Evolutionary conservation across 2,329 filamentous ascomycete species (phyloP).

Genomic region (Sporothrix variecibatus): DNA sequence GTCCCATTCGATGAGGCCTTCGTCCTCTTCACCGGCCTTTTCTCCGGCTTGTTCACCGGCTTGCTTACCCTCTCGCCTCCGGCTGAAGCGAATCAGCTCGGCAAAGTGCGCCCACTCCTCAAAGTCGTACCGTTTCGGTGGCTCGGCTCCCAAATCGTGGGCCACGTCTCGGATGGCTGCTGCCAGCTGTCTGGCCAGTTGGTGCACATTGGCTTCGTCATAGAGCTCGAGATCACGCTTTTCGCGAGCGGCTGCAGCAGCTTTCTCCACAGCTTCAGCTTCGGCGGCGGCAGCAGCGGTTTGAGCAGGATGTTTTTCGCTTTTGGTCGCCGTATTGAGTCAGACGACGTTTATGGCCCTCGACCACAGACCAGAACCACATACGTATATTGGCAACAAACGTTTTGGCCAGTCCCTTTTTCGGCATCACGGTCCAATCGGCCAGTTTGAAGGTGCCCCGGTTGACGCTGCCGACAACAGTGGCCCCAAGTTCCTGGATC

Average conservation of each 20-base stretch:
- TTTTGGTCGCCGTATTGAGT: constrained; percentile 44
- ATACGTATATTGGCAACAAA: constrained; percentile 38
- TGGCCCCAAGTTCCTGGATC: constrained; percentile 64
- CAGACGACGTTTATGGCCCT: constrained; percentile 41
- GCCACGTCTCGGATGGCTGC: constrained; percentile 58
- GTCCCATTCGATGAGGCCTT: constrained; percentile 66
- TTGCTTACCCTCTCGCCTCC: constrained; percentile 18
- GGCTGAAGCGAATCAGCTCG: constrained; percentile 60
- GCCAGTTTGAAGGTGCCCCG: constrained; percentile 61
- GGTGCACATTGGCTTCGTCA: constrained; percentile 37
- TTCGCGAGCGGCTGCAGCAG: neutral
- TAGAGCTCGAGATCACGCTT: neutral
- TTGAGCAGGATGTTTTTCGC: constrained; percentile 38
- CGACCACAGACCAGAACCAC: constrained; percentile 42
- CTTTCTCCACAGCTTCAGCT: neutral
- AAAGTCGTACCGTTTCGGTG: constrained; percentile 59
- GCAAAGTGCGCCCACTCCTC: constrained; percentile 71
- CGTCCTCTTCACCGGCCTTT: constrained; percentile 41
- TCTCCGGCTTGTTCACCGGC: neutral
- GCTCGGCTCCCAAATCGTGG: constrained; percentile 50
- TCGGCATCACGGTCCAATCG: constrained; percentile 67
- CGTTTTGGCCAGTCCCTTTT: constrained; percentile 53
- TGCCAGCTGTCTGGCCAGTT: constrained; percentile 58
- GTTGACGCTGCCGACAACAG: constrained; percentile 64
- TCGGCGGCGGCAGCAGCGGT: neutral